phyloP scores from a whole-genome alignment of 352 stramenopile genomes.

The Globisporangium uncinulatum region DNA sequence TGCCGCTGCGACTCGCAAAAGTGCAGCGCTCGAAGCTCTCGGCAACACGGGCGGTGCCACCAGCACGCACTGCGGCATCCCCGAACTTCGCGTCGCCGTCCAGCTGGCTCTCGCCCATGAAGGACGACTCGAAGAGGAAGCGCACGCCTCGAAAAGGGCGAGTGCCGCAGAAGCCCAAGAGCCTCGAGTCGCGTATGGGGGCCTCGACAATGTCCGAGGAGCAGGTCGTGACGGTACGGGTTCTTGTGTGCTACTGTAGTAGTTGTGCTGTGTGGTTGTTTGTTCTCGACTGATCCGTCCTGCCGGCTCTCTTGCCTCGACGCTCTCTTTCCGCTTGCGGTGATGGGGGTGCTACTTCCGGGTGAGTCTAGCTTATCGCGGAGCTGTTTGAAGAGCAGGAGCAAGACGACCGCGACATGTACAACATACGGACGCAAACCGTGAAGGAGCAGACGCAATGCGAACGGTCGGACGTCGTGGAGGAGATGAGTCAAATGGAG shows the following conservation, averaged over 20 bases:
- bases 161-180: constrained; percentile 31
- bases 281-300: background rate
- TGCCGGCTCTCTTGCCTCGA: too few relatives aligned
- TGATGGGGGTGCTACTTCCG: background rate
- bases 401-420: constrained; percentile 74
- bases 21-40: constrained; percentile 2
- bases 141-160: constrained; percentile 36
- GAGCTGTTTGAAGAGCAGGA: constrained; percentile 70
- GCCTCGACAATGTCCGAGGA: constrained; percentile 23
- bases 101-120: constrained; percentile 41
- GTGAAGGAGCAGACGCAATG: constrained; percentile 62
- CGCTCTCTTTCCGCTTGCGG: too few relatives aligned
- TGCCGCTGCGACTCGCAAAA: constrained; percentile 8
- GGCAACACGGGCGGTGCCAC: background rate
- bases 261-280: too few relatives aligned
- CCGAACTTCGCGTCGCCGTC: constrained; percentile 13
- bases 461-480: constrained; percentile 58
- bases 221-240: constrained; percentile 27
- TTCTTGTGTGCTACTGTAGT: too few relatives aligned
- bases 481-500: constrained; percentile 56
- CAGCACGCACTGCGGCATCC: background rate
- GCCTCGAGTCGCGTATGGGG: constrained; percentile 35
- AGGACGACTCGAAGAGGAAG: constrained; percentile 37
- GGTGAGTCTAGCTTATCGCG: constrained; percentile 29
- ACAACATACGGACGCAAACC: constrained; percentile 54